Conservation (phyloP, 352 stramenopile genomes). For the Ophiocytium majus region DNA sequence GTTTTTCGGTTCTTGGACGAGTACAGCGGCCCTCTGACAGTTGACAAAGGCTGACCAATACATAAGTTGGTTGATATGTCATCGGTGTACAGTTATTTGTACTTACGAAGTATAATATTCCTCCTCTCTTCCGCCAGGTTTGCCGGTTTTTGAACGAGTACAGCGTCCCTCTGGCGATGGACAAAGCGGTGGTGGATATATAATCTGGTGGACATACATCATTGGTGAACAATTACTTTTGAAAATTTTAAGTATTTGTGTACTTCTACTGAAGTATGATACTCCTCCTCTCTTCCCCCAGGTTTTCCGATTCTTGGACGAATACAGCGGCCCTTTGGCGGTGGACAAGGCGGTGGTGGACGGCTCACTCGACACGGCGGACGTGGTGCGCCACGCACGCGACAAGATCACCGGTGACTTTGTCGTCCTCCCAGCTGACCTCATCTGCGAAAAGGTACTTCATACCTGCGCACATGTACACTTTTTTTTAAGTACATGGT, state of each 20-base stretch:
- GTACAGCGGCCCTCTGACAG: constrained; percentile 31
- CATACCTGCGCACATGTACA: too few species aligned
- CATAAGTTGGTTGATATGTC: too few species aligned
- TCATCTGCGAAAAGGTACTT: constrained; percentile 39
- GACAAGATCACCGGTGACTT: constrained; percentile 48
- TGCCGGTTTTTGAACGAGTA: constrained; percentile 44
- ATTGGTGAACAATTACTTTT: too few species aligned
- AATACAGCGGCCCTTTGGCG: constrained; percentile 33
- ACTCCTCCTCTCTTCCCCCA: too few species aligned
- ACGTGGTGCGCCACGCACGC: constrained; percentile 42
- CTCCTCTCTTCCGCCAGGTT: too few species aligned
- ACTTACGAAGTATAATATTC: too few species aligned
- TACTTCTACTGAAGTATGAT: too few species aligned
- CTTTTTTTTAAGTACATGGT: too few species aligned
- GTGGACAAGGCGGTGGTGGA: constrained; percentile 39
- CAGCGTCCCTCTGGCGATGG: constrained; percentile 29
- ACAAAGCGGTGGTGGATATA: constrained; percentile 38
- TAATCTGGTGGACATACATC: too few species aligned
- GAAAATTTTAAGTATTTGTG: too few species aligned
- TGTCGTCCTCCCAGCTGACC: constrained; percentile 37
- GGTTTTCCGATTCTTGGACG: constrained; percentile 46
- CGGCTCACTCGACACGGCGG: constrained; percentile 46
- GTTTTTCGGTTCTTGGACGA: constrained; percentile 44
- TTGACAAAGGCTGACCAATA: too few species aligned
- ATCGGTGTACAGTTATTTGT: too few species aligned